Evolutionary conservation across 768 basidiomycete genomes (phyloP).

Genomic region (Gymnopilus junonius): DNA sequence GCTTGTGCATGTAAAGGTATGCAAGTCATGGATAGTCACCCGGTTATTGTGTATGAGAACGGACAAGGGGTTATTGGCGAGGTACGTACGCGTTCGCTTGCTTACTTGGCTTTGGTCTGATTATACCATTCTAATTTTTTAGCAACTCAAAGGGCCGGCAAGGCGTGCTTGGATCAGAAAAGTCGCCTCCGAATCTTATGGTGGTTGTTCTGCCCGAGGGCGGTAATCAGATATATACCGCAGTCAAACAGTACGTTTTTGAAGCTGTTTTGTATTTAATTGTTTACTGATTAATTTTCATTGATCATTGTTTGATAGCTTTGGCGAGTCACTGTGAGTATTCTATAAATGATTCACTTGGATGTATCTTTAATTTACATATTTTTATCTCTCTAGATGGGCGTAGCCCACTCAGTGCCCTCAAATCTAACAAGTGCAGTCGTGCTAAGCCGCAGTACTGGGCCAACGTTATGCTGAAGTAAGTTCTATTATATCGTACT

Average conservation of each 20-base stretch:
- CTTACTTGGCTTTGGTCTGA: not conserved
- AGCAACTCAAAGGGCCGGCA: constrained; percentile 58
- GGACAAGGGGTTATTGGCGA: constrained; percentile 56
- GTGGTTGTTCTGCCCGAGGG: constrained; percentile 76
- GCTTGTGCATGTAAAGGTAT: constrained; percentile 58
- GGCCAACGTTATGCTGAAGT: constrained; percentile 85
- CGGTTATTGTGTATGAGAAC: constrained; percentile 58
- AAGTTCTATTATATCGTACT: constrained; percentile 30
- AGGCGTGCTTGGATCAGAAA: constrained; percentile 44
- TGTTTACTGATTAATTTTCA: not conserved
- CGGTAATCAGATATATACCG: constrained; percentile 74
- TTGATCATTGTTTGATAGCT: constrained; percentile 48
- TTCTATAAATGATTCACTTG: constrained; percentile 1
- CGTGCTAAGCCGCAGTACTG: constrained; percentile 77
- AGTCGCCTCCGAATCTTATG: constrained; percentile 55
- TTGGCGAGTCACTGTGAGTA: constrained; percentile 54
- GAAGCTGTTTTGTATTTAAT: not conserved
- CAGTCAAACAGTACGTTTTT: constrained; percentile 80
- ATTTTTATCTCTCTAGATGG: constrained; percentile 46
- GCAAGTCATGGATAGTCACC: constrained; percentile 45
- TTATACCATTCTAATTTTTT: constrained; percentile 33
- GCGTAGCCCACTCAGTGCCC: constrained; percentile 83
- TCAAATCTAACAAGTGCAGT: constrained; percentile 66
- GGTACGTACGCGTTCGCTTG: constrained; percentile 16
- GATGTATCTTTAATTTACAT: not conserved